These are phyloP conservation scores for Saturnispora gosingensis DNA, from an alignment of 805 yeast genomes.

Conservation along the genomic window DNA sequence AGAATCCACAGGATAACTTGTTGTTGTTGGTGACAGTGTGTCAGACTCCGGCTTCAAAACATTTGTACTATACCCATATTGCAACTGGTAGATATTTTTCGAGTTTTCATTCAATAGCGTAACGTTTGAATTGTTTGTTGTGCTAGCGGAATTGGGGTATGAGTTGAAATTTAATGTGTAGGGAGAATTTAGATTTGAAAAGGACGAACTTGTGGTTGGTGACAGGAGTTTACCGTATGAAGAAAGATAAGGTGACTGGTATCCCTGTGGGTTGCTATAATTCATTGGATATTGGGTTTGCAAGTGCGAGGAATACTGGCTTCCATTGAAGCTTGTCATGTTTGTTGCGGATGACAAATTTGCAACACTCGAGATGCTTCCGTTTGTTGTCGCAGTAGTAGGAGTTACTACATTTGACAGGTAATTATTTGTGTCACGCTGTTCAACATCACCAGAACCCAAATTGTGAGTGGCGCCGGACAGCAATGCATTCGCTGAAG, in stretches of 20 bases:
- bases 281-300: neutral
- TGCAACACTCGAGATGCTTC: neutral
- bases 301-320: conserved; percentile 4
- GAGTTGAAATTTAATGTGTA: conserved; percentile 4
- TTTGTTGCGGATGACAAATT: neutral
- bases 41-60: neutral
- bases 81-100: neutral
- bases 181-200: conserved; percentile 2
- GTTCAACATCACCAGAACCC: neutral
- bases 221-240: neutral
- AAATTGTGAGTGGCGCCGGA: neutral
- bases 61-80: neutral
- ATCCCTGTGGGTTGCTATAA: neutral
- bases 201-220: neutral
- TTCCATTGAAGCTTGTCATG: conserved; percentile 2
- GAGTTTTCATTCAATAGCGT: neutral
- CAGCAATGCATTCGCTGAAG: neutral
- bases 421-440: neutral
- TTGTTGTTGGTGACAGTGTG: neutral
- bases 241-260: neutral
- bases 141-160: conserved; percentile 1
- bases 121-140: neutral
- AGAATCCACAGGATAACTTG: neutral
- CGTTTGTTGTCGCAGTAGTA: conserved; percentile 8
- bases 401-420: conserved; percentile 1